Percentiles rank a stretch among this genome's conserved stretches.
Evolutionary conservation across 805 yeast genomes (phyloP).

Genomic region (Zygosaccharomyces lentus): DNA sequence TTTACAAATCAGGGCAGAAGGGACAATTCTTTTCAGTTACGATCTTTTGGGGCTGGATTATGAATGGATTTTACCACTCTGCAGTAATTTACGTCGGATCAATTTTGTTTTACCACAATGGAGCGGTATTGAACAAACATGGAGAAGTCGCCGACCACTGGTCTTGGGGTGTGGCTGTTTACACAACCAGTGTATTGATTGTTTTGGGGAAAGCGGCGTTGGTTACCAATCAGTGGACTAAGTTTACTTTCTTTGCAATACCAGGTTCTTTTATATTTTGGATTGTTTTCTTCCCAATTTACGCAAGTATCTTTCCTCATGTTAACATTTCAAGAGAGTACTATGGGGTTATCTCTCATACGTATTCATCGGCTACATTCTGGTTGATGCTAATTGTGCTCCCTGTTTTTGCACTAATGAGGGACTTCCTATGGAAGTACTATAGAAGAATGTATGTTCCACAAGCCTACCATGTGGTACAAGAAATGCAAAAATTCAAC

Average conservation of each 20-base stretch:
- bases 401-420: slow-evolving; percentile 69
- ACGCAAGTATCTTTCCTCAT: slow-evolving; percentile 79
- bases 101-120: slow-evolving; percentile 60
- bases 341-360: slow-evolving; percentile 67
- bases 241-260: slow-evolving; percentile 83
- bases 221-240: slow-evolving; percentile 90
- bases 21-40: slow-evolving; percentile 84
- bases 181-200: slow-evolving; percentile 80
- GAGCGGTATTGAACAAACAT: slow-evolving; percentile 52
- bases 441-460: slow-evolving; percentile 89
- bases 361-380: slow-evolving; percentile 72
- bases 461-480: slow-evolving; percentile 90
- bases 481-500: slow-evolving; percentile 93
- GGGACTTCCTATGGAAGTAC: slow-evolving; percentile 94
- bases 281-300: slow-evolving; percentile 82
- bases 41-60: slow-evolving; percentile 96
- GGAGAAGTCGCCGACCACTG: slow-evolving; percentile 84
- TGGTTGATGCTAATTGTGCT: slow-evolving; percentile 81
- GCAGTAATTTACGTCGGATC: slow-evolving; percentile 75
- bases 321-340: slow-evolving; percentile 80
- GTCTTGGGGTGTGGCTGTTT: slow-evolving; percentile 91
- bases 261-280: slow-evolving; percentile 89
- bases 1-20: slow-evolving; percentile 85
- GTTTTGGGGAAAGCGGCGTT: slow-evolving; percentile 94
- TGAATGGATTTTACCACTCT: slow-evolving; percentile 93